Conservation (phyloP, 352 stramenopile genomes). For the Pythium guiyangense region DNA sequence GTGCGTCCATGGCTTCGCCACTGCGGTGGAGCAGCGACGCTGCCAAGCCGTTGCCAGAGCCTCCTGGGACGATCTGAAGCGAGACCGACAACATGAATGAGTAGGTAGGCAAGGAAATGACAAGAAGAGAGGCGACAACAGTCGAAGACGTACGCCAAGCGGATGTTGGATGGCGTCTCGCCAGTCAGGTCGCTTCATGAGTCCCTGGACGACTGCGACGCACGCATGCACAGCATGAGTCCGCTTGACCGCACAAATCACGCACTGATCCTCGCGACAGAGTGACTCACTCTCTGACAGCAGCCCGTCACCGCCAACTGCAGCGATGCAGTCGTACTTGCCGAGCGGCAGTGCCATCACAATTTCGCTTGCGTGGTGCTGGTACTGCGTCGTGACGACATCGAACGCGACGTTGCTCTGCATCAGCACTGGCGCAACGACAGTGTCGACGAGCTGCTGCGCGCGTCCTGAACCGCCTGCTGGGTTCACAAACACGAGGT, state of each 20-base stretch:
- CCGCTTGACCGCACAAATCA: no score
- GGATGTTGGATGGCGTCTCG: constrained; percentile 46
- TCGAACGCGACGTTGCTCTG: constrained; percentile 53
- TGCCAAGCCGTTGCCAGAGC: constrained; percentile 65
- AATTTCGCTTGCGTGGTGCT: constrained; percentile 56
- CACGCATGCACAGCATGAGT: no score
- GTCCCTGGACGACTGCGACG: constrained; percentile 55
- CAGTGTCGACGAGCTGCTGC: constrained; percentile 42
- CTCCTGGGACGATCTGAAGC: constrained; percentile 45
- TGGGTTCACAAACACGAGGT: constrained; percentile 65
- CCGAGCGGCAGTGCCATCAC: constrained; percentile 31
- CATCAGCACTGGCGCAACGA: constrained; percentile 45
- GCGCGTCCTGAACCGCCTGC: constrained; percentile 45
- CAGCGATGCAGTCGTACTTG: constrained; percentile 61
- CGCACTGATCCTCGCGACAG: constrained; percentile 27
- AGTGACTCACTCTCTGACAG: constrained; percentile 58
- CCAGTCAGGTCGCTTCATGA: constrained; percentile 64
- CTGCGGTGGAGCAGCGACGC: constrained; percentile 44
- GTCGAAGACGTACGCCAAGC: constrained; percentile 29
- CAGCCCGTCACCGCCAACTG: constrained; percentile 67
- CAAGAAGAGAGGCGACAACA: background rate
- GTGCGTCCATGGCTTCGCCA: constrained; percentile 36
- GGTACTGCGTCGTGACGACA: constrained; percentile 41
- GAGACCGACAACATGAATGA: no score
- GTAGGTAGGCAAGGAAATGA: no score